Evolutionary conservation across 768 basidiomycete genomes (phyloP).

Genomic region (Exidia glandulosa): DNA sequence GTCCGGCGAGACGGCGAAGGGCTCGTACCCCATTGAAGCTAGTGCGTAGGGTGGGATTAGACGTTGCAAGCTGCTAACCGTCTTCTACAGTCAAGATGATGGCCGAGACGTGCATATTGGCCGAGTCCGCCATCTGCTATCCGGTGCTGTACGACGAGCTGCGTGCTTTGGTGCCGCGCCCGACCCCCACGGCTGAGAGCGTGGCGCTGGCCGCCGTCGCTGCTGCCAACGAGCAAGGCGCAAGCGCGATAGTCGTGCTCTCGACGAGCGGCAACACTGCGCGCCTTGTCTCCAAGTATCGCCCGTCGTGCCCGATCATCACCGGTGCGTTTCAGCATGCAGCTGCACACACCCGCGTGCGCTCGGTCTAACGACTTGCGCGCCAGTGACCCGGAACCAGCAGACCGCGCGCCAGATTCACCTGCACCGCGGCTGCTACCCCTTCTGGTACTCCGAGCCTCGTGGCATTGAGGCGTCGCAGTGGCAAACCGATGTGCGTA

Average conservation of each 20-base stretch:
- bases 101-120: conserved; percentile 97
- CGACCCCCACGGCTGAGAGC: conserved; percentile 91
- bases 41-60: conserved; percentile 36
- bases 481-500: conserved; percentile 92
- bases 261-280: conserved; percentile 97
- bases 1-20: conserved; percentile 98
- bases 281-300: conserved; percentile 91
- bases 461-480: conserved; percentile 76
- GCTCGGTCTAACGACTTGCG: neutral
- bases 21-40: conserved; percentile 89
- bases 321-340: conserved; percentile 50
- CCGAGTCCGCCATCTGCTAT: conserved; percentile 92
- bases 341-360: neutral
- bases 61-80: neutral
- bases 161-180: conserved; percentile 63
- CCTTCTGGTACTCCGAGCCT: conserved; percentile 94
- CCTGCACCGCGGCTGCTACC: conserved; percentile 92
- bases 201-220: conserved; percentile 94
- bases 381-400: conserved; percentile 83
- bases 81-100: conserved; percentile 79
- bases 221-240: conserved; percentile 89
- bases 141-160: conserved; percentile 89
- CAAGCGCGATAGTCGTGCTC: conserved; percentile 88
- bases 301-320: conserved; percentile 88
- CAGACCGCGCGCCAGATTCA: conserved; percentile 96